Evolutionary conservation across 2,329 filamentous ascomycete genomes (phyloP).

Genomic region (Beauveria sp.): DNA sequence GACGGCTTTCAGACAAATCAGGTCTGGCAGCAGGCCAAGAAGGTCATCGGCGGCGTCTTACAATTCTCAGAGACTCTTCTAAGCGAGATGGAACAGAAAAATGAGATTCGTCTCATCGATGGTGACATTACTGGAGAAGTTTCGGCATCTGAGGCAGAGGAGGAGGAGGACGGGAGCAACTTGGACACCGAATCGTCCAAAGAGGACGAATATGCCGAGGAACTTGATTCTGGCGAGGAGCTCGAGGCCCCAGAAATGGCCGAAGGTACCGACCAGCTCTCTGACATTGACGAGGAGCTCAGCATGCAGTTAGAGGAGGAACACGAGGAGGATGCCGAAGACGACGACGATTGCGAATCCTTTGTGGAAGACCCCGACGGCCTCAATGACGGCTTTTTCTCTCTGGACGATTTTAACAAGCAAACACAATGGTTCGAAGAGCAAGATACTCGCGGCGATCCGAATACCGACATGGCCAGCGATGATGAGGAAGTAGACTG

Average conservation of each 20-base stretch:
- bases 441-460: conserved; percentile 70
- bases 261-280: conserved; percentile 19
- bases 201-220: conserved; percentile 31
- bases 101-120: conserved; percentile 20
- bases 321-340: conserved; percentile 35
- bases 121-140: conserved; percentile 23
- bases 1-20: conserved; percentile 83
- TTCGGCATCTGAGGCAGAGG: conserved; percentile 24
- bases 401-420: conserved; percentile 94
- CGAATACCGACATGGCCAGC: conserved; percentile 63
- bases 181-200: conserved; percentile 24
- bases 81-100: conserved; percentile 39
- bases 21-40: conserved; percentile 87
- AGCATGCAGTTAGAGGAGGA: conserved; percentile 32
- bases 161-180: conserved; percentile 23
- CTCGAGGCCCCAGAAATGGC: conserved; percentile 26
- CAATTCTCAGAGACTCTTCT: conserved; percentile 40
- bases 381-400: conserved; percentile 96
- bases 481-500: conserved; percentile 87
- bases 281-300: conserved; percentile 23
- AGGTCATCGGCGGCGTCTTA: conserved; percentile 59
- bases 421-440: conserved; percentile 85
- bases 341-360: conserved; percentile 43
- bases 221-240: conserved; percentile 17
- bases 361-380: conserved; percentile 70